These are phyloP conservation scores for Massospora cicadina DNA, from an alignment of 371 early-diverging fungal species.

Conservation along the genomic window DNA sequence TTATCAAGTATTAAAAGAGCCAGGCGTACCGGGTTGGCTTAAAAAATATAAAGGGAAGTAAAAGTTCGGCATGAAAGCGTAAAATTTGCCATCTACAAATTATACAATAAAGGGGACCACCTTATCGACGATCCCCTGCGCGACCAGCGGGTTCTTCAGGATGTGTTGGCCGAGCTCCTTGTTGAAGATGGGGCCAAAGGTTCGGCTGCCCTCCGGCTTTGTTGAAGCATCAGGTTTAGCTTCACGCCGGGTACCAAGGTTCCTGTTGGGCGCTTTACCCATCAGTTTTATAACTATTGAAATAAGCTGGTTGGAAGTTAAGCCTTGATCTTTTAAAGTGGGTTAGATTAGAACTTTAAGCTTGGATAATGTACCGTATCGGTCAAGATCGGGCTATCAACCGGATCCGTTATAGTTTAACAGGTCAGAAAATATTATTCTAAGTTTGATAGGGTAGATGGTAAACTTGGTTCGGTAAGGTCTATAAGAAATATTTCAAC, in stretches of 20 bases:
- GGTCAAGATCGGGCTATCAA: no score
- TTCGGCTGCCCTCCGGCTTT: constrained; percentile 20
- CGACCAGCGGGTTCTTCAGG: constrained; percentile 96
- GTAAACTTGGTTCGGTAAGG: no score
- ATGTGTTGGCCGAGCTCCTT: constrained; percentile 99
- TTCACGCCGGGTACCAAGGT: background rate
- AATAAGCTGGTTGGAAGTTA: background rate
- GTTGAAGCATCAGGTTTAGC: background rate
- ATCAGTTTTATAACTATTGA: no score
- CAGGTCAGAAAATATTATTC: no score
- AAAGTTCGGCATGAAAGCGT: background rate
- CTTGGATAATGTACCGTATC: no score
- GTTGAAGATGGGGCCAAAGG: constrained; percentile 83
- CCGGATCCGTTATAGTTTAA: no score
- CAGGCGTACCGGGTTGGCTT: no score
- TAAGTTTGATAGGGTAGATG: no score
- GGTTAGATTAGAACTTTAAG: no score
- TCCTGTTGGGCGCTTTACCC: background rate
- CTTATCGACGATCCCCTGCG: constrained; percentile 95
- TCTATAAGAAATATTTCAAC: no score
- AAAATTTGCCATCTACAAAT: background rate
- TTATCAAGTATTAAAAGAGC: no score
- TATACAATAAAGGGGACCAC: constrained; percentile 23
- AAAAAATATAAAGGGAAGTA: background rate
- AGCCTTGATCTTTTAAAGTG: no score